Conservation (phyloP, 345 rosid genomes). For the Moricandia moricandioides region DNA sequence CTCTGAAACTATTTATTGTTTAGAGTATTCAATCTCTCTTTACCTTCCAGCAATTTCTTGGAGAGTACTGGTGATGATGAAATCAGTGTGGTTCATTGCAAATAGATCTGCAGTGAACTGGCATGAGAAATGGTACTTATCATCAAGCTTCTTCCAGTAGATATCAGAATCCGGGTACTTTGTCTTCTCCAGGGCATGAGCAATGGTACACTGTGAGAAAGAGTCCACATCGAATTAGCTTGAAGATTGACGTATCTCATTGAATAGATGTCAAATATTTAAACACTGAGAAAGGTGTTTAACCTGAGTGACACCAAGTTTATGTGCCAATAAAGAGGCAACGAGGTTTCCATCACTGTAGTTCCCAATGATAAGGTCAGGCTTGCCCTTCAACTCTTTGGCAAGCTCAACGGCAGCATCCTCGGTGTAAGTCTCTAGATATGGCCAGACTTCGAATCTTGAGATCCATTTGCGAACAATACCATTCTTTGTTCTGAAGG, state of each 20-base stretch:
- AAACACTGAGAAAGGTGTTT: background rate
- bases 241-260: background rate
- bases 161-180: conserved; percentile 91
- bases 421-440: conserved; percentile 80
- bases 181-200: conserved; percentile 91
- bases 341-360: conserved; percentile 95
- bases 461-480: conserved; percentile 85
- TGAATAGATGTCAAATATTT: background rate
- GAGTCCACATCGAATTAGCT: background rate
- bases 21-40: background rate
- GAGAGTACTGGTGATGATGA: conserved; percentile 90
- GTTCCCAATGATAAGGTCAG: conserved; percentile 81
- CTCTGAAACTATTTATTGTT: background rate
- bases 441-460: conserved; percentile 91
- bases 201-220: conserved; percentile 70
- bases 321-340: conserved; percentile 75
- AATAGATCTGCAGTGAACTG: conserved; percentile 91
- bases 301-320: conserved; percentile 88
- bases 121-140: conserved; percentile 86
- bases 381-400: conserved; percentile 78
- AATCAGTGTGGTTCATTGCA: conserved; percentile 92
- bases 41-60: conserved; percentile 95
- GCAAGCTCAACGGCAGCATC: conserved; percentile 72
- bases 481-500: conserved; percentile 71
- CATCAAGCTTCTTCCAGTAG: conserved; percentile 82